Base-by-base conservation (phyloP, 352 stramenopile genomes). In the Phytophthora pluvialis region DNA sequence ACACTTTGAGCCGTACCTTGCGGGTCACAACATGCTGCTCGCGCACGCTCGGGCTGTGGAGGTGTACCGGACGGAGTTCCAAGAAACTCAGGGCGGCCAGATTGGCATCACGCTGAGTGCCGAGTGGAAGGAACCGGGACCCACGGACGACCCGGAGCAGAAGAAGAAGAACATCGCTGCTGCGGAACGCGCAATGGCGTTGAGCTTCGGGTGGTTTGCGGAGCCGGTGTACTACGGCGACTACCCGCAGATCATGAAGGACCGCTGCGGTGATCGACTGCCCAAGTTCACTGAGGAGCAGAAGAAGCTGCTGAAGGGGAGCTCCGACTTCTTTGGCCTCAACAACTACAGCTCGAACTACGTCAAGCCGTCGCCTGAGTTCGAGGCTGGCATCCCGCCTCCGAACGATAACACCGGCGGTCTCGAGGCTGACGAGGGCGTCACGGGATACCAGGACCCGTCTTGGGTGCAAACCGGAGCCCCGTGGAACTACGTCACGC, bases 261-360 rank as follows among this genome's bases (percentile, higher is more conserved):
- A 91, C 31, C 77, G 82, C 43, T 73, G 91, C 10, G 89, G 90
- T 29, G 72, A 83, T 48, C 80, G 91, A 11, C 75, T 99, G 39
- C 94, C 94, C 7, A 63, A 61, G 44, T 98, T 98, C 67, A 97
- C 94, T 4, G 67, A 83, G 21, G 73, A 92, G 31, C 78, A 98
- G 64, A 80, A 88, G 55, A 80, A 86, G 40, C 49, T 91, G 29
- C 44, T 98, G 15, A 81, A 86, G 45, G 85, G 80, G 18, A 97
- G 84, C 33, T 80, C 65, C 31, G 96, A 99, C 50, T 98, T 98
- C 76, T 88, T 99, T 35, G 96, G 91, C 0, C 65, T 99, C 5
- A 99, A 99, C 77, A 92, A 98, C 72, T 99, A 98, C 75, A 83
- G 78, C 25, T 85, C 83, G 0, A 59, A 60, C 32, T 86, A 79